A percentile compares a stretch with the other conserved stretches of the same genome.
Conservation (phyloP, 2,329 filamentous ascomycete genomes). For the Cladophialophora psammophila region DNA sequence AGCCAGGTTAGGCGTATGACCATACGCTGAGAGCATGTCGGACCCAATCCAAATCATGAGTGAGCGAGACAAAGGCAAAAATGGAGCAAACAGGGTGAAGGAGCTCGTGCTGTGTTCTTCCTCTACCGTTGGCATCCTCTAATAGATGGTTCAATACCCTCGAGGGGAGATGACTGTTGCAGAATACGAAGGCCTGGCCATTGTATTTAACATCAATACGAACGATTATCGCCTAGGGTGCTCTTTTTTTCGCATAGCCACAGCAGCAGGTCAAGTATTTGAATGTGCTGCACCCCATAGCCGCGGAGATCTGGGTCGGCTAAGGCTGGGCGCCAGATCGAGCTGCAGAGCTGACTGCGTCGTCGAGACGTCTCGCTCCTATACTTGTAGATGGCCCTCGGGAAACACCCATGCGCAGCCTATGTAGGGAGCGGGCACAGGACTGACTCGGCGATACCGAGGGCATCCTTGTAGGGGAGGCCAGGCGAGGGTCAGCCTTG, state of each 20-base stretch:
- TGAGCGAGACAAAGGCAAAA: neutral
- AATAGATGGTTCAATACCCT: neutral
- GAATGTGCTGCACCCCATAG: neutral
- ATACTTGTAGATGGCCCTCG: neutral
- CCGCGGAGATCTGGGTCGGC: neutral
- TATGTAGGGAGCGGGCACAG: neutral
- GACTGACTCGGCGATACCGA: neutral
- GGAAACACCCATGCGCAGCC: neutral
- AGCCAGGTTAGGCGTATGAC: neutral
- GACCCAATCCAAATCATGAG: neutral
- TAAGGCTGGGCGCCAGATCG: neutral
- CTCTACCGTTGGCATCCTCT: neutral
- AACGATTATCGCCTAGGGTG: neutral
- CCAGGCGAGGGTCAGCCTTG: neutral
- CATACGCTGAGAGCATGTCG: neutral
- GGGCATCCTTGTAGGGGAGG: neutral
- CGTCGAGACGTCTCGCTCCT: neutral
- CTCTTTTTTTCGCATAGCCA: neutral
- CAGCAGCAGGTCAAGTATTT: neutral
- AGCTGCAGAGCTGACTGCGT: neutral
- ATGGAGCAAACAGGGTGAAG: neutral
- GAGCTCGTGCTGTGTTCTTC: neutral
- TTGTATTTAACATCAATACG: neutral
- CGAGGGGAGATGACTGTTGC: neutral
- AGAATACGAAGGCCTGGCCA: neutral